Conservation (phyloP, 2,329 filamentous ascomycete species). For the Arthroderma sp. region DNA sequence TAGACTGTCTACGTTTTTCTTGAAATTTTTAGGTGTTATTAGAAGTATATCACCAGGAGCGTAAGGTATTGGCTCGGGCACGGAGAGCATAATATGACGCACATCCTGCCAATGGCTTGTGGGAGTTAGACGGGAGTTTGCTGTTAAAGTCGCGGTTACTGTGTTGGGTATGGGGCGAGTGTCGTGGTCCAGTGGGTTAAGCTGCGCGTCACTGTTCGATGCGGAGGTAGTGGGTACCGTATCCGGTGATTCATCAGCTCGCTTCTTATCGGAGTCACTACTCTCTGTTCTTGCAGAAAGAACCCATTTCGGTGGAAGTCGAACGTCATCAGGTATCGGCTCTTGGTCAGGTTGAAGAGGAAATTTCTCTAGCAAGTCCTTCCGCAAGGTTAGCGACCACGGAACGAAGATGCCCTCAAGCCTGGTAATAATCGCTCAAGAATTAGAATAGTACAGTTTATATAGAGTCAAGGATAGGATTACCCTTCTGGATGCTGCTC, state of each 20-base stretch:
- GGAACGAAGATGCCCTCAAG: slow-evolving; percentile 70
- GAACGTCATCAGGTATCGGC: slow-evolving; percentile 60
- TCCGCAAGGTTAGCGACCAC: slow-evolving; percentile 58
- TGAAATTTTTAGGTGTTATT: slow-evolving; percentile 78
- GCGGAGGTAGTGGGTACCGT: not conserved
- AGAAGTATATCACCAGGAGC: slow-evolving; percentile 66
- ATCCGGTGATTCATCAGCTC: slow-evolving; percentile 5
- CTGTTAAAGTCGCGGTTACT: slow-evolving; percentile 44
- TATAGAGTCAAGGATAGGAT: slow-evolving; percentile 16
- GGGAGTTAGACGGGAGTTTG: slow-evolving; percentile 66
- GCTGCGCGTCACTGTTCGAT: not conserved
- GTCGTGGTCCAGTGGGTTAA: slow-evolving; percentile 17
- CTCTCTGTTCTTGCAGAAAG: slow-evolving; percentile 22
- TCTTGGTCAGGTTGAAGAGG: slow-evolving; percentile 54
- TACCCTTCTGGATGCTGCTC: slow-evolving; percentile 89
- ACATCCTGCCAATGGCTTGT: slow-evolving; percentile 84
- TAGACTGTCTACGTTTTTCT: slow-evolving; percentile 63
- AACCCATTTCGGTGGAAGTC: slow-evolving; percentile 63
- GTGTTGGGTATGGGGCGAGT: slow-evolving; percentile 47
- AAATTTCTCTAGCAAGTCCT: slow-evolving; percentile 51
- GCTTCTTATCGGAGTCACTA: not conserved
- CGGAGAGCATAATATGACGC: slow-evolving; percentile 55
- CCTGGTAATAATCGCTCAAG: slow-evolving; percentile 30
- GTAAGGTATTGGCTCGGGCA: slow-evolving; percentile 35
- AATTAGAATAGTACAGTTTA: not conserved